Base-by-base conservation (phyloP, 257 asterid genomes). In the Plantago major region DNA sequence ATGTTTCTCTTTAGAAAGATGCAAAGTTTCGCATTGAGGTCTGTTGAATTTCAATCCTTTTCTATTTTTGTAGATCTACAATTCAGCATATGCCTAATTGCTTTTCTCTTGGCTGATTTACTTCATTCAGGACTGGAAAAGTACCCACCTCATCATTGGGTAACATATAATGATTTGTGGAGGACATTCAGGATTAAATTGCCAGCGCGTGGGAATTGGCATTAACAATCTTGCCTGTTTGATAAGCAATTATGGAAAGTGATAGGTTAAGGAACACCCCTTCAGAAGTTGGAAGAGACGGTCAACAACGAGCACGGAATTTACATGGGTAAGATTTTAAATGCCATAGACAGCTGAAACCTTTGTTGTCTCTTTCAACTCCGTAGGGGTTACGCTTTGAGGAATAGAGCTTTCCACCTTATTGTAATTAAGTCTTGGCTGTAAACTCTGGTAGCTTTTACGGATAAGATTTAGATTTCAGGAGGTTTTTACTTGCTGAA, bases 161-260 rank as follows among this genome's bases (percentile, higher is more conserved):
- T 65, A 76, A 73, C 80, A 44, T 78, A 85, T 81, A 70, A 88
- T 83, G 96, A 77, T 73, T 76, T 83, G 78, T 84, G 70, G 79
- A 78, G 71, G 78, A 77, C 79, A 82, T 49, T 77, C 68, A 51
- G 75, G 78, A 78, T 83, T 77, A 61, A 55, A 62, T 67, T 70
- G 78, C 72, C 81, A 59, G 71, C 72, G 62, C 7, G 74, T 54
- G 69, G 78, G 77, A 64, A 73, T 82, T 62, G 82, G 86, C 78
- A 61, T 77, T 64, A 78, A 69, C 81, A 72, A 61, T 43, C 64
- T 74, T 67, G 62, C 73, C 57, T 76, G 62, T 65, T 71, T 65
- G 67, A 73, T 70, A 64, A 73, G 73, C 74, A 64, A 73, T 46
- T 52, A 90, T 90, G 97, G 89, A 79, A 83, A 83, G 88, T 90